phyloP scores from a whole-genome alignment of 2,329 filamentous ascomycete genomes.

The Ophiostoma triangulosporum region DNA sequence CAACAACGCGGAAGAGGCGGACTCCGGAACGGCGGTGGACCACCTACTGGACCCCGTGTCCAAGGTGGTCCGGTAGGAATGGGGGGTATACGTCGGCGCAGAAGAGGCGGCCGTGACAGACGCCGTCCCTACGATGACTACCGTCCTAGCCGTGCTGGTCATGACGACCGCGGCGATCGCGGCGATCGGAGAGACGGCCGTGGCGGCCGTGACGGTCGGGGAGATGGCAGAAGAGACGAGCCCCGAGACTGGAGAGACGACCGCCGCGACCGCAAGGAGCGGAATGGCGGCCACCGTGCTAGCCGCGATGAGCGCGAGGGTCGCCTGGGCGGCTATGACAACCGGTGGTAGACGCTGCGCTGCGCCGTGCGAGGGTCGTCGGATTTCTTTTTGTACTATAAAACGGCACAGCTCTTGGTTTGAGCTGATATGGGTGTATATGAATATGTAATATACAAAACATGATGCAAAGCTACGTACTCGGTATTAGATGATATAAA shows the following conservation, averaged over 20 bases:
- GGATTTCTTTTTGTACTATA: not conserved
- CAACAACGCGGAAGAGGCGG: not conserved
- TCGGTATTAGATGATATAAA: too few species aligned
- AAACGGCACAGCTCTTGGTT: not conserved
- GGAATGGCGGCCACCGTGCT: not conserved
- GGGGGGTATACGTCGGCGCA: conserved; percentile 13
- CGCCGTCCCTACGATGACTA: conserved; percentile 9
- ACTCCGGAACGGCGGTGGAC: not conserved
- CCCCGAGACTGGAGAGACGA: not conserved
- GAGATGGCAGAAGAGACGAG: conserved; percentile 3
- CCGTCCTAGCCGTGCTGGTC: conserved; percentile 1
- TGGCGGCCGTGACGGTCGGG: conserved; percentile 16
- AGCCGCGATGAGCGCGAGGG: conserved; percentile 6
- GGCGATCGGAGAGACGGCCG: not conserved
- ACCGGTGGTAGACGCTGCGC: not conserved
- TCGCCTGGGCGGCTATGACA: conserved; percentile 4
- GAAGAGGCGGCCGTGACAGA: conserved; percentile 6
- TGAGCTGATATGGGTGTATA: not conserved
- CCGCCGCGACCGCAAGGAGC: conserved; percentile 3
- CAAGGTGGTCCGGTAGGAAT: not conserved
- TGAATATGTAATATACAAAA: not conserved
- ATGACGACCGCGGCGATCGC: conserved; percentile 1
- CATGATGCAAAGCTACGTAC: too few species aligned
- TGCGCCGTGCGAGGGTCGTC: not conserved
- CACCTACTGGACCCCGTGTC: conserved; percentile 14